Conservation (phyloP, 208 protist species). For the Chromosphaera perkinsii region DNA sequence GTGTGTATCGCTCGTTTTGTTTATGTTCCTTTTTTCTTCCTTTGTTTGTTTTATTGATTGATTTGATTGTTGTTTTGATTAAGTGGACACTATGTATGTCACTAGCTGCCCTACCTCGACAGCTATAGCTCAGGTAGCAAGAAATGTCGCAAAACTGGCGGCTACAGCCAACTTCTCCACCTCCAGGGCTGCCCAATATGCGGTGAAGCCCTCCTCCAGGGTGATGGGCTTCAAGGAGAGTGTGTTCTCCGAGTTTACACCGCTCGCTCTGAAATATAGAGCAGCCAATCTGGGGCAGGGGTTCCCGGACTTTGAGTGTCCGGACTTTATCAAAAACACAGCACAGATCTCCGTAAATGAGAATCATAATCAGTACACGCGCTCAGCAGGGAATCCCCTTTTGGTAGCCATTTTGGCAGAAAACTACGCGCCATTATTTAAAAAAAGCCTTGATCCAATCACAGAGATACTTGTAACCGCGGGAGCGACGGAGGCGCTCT, state of each 20-base stretch:
- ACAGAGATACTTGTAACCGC: constrained; percentile 4
- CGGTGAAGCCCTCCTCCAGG: too few species aligned
- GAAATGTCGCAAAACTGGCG: too few species aligned
- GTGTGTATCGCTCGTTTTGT: too few species aligned
- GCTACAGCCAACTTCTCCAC: too few species aligned
- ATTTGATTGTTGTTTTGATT: too few species aligned
- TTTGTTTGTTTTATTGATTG: too few species aligned
- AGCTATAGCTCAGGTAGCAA: too few species aligned
- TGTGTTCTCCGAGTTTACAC: constrained; percentile 26
- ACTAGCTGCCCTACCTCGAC: too few species aligned
- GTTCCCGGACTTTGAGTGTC: constrained; percentile 12
- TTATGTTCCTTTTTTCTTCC: too few species aligned
- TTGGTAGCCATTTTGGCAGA: constrained; percentile 6
- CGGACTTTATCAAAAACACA: constrained; percentile 11
- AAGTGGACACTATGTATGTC: too few species aligned
- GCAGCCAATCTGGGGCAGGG: constrained; percentile 29
- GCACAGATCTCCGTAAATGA: not conserved
- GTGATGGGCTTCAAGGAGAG: not conserved
- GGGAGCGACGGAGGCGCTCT: constrained; percentile 12
- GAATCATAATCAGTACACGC: constrained; percentile 24
- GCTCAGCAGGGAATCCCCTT: constrained; percentile 12
- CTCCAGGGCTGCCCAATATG: too few species aligned
- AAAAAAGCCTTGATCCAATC: constrained; percentile 10
- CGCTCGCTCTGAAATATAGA: constrained; percentile 9
- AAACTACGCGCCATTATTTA: constrained; percentile 1